Base-by-base conservation (phyloP, 345 rosid species). In the Corchorus olitorius region DNA sequence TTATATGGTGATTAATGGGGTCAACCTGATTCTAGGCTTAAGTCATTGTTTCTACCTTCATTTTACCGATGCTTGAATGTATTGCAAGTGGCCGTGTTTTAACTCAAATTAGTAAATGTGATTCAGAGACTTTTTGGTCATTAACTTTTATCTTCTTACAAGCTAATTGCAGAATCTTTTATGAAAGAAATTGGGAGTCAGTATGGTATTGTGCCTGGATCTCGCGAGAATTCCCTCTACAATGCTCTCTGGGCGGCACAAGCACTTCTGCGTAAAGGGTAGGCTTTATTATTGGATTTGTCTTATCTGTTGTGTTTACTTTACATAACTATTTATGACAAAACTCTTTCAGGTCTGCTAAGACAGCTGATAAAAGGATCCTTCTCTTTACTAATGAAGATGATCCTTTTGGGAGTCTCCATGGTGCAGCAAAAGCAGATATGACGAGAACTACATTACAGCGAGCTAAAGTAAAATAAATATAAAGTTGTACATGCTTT, bases 241-340 rank as follows among this genome's bases (percentile, higher is more conserved):
- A 91, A 87, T 88, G 94, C 94, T 74, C 90, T 96, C 17, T 96
- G 99, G 99, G 98, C 89, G 72, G 99, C 98, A 10, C 99, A 96
- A 88, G 98, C 94, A 56, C 84, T 96, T 68, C 86, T 96, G 39
- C 97, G 94, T 61, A 96, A 96, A 89, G 99, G 99, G 99, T 96
- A 91, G 53, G 64, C 19, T 35, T 54, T 48, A 15, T 5, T 72
- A 22, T 53, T 70, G 48, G 55, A 50, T 62, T 75, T 72, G 15
- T 74, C 1, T 34, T 50, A 20, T 53, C 22, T 35, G 9, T 64
- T 54, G 15, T 54, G 8, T 67, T 20, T 13, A 13, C 17, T 65
- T 63, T 64, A 83, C 55, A 65, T 75, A 81, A 82, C 74, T 35
- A 56, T 48, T 58, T n/a, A 66, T 76, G 50, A 59, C 60, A 50